phyloP scores from a whole-genome alignment of 208 protist species.

The Porcisia deanei region DNA sequence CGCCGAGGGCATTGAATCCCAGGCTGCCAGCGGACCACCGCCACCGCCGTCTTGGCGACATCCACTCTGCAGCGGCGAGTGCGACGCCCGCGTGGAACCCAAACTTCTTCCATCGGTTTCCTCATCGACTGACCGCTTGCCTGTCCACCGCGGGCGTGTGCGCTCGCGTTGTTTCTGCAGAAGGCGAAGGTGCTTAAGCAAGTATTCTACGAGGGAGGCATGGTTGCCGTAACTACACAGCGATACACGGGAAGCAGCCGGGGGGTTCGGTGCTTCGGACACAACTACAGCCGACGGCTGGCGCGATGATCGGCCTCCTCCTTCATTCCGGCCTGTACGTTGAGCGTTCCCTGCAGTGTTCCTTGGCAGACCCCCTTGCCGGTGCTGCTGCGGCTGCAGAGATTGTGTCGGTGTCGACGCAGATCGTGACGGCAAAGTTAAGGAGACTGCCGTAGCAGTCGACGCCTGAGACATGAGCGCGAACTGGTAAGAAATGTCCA shows the following conservation, averaged over 20 bases:
- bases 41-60: neutral
- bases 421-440: neutral
- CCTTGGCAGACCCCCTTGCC: neutral
- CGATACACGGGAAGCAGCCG: neutral
- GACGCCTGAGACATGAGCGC: constrained; percentile 3
- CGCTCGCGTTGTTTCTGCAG: constrained; percentile 9
- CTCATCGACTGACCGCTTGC: neutral
- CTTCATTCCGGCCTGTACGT: neutral
- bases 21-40: neutral
- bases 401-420: neutral
- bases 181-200: constrained; percentile 13
- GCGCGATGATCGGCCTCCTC: neutral
- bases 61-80: neutral
- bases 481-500: constrained; percentile 23
- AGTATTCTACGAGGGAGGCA: constrained; percentile 18
- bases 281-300: neutral
- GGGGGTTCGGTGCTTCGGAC: neutral
- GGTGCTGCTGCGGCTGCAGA: neutral
- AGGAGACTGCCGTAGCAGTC: neutral
- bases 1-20: neutral
- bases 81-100: neutral
- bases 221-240: constrained; percentile 2
- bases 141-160: neutral
- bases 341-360: neutral
- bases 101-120: neutral